These are phyloP conservation scores for Blastocladiella emersonii DNA, from an alignment of 371 early-diverging fungal genomes.

Conservation along the genomic window DNA sequence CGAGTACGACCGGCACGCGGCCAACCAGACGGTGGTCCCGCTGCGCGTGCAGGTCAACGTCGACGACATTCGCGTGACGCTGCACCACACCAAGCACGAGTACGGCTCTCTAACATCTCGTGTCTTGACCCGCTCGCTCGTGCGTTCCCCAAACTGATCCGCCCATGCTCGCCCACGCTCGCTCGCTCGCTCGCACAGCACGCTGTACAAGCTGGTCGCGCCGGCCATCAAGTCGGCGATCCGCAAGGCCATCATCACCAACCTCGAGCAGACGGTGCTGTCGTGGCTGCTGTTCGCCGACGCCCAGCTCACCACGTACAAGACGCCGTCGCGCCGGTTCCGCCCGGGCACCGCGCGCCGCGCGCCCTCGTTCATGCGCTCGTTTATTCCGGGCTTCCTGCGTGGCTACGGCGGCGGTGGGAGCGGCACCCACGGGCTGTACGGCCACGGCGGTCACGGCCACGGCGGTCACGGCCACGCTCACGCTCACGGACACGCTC, in stretches of 20 bases:
- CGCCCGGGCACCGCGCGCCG: not conserved
- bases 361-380: not conserved
- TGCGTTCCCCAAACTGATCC: not conserved
- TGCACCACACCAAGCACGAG: constrained; percentile 16
- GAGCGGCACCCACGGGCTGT: too few relatives aligned
- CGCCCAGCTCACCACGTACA: constrained; percentile 2
- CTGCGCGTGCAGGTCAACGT: constrained; percentile 11
- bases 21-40: constrained; percentile 12
- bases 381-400: not conserved
- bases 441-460: too few relatives aligned
- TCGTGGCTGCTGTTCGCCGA: constrained; percentile 1
- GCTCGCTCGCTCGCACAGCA: too few relatives aligned
- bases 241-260: constrained; percentile 6
- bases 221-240: constrained; percentile 7
- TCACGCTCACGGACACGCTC: too few relatives aligned
- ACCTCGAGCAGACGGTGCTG: constrained; percentile 8
- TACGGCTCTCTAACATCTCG: not conserved
- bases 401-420: too few relatives aligned
- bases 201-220: constrained; percentile 7
- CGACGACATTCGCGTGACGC: constrained; percentile 14
- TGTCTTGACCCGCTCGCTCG: not conserved
- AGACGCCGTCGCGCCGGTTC: not conserved
- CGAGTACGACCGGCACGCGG: constrained; percentile 5
- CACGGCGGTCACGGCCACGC: too few relatives aligned
- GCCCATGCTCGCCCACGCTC: too few relatives aligned